phyloP scores from a whole-genome alignment of 345 rosid species.

The Alliaria petiolata region DNA sequence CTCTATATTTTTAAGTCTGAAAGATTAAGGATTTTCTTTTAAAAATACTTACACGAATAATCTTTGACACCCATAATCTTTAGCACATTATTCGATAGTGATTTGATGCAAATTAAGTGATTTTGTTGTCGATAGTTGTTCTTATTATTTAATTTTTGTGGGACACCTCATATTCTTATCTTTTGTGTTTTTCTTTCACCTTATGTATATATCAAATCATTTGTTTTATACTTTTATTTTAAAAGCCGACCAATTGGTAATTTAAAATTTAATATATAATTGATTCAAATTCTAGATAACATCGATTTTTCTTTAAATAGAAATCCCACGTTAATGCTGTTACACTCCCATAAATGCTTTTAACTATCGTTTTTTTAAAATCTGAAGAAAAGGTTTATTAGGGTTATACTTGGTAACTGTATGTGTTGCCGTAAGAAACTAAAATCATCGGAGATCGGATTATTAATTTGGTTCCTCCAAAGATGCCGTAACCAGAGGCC shows the following conservation, averaged over 20 bases:
- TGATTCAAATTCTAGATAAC: background rate
- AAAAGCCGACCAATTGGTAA: background rate
- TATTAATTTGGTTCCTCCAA: background rate
- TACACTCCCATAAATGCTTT: no score
- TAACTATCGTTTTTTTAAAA: no score
- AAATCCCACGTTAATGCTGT: background rate
- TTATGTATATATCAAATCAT: background rate
- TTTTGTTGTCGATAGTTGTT: background rate
- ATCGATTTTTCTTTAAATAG: background rate
- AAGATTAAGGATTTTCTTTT: no score
- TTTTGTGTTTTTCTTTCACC: background rate
- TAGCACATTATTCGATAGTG: background rate
- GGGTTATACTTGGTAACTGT: background rate
- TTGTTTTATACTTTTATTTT: background rate
- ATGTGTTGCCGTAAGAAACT: background rate
- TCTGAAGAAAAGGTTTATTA: background rate
- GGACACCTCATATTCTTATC: background rate
- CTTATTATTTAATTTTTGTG: background rate
- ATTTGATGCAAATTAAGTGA: background rate
- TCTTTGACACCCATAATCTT: no score
- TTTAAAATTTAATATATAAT: background rate
- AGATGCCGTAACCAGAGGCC: slow-evolving; percentile 11
- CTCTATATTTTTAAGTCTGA: no score
- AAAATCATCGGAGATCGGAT: background rate
- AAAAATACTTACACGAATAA: background rate